A percentile compares a stretch with the other conserved stretches of the same genome.
These are phyloP conservation scores for Sarocladiaceae sp. DNA, from an alignment of 2,329 filamentous ascomycete species.

Conservation along the genomic window DNA sequence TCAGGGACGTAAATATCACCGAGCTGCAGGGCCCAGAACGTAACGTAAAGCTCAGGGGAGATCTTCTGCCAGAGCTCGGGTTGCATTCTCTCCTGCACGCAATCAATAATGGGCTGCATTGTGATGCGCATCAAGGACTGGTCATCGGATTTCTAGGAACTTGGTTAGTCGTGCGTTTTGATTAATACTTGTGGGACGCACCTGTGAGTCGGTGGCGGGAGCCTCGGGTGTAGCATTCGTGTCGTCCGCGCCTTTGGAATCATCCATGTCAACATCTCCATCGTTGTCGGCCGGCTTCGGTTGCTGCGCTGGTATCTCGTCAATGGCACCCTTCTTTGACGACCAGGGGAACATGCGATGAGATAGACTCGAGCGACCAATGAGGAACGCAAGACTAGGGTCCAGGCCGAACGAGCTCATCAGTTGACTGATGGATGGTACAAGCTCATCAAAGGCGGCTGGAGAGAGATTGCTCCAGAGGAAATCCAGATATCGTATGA, in stretches of 20 bases:
- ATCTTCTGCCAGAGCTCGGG: conserved; percentile 64
- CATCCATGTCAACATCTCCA: conserved; percentile 52
- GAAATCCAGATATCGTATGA: conserved; percentile 86
- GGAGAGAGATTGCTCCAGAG: conserved; percentile 74
- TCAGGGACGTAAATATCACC: conserved; percentile 76
- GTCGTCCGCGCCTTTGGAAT: conserved; percentile 26
- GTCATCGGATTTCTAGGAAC: conserved; percentile 29
- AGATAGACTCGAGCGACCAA: conserved; percentile 71
- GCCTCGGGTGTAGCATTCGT: conserved; percentile 22
- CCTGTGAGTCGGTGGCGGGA: conserved; percentile 27
- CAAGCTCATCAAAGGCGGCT: conserved; percentile 71
- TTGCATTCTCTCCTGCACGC: conserved; percentile 59
- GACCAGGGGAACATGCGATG: conserved; percentile 52
- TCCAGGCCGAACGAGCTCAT: conserved; percentile 78
- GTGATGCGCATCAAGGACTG: conserved; percentile 25
- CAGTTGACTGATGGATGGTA: conserved; percentile 71
- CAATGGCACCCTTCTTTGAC: conserved; percentile 27
- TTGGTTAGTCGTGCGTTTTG: conserved; percentile 17
- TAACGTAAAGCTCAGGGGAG: conserved; percentile 77
- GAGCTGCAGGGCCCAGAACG: conserved; percentile 87
- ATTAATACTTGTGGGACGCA: conserved; percentile 17
- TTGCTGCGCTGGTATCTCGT: conserved; percentile 17
- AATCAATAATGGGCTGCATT: conserved; percentile 69
- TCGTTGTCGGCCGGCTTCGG: conserved; percentile 36
- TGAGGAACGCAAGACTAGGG: conserved; percentile 77